Percentiles rank a stretch among this genome's conserved stretches.
Evolutionary conservation across 164 flowering plant species (phyloP).

Genomic region (Vitis labrusca): DNA sequence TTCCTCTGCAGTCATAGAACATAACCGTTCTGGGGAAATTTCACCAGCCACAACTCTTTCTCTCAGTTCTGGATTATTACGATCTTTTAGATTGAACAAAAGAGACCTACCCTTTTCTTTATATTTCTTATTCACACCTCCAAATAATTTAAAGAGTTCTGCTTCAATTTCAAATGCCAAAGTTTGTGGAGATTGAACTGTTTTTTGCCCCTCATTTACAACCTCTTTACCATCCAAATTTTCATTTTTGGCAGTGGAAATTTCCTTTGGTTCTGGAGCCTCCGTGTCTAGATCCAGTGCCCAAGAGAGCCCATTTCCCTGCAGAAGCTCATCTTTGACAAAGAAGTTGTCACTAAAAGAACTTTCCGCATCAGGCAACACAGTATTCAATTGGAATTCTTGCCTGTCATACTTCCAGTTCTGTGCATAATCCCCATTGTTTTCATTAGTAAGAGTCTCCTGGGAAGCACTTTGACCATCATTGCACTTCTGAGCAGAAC

Average conservation of each 20-base stretch:
- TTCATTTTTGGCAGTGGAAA: conserved; percentile 28
- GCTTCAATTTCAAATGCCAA: conserved; percentile 79
- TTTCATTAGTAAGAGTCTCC: conserved; percentile 16
- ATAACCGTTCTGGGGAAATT: conserved; percentile 76
- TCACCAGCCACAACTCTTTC: conserved; percentile 89
- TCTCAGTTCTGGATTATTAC: conserved; percentile 84
- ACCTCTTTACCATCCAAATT: conserved; percentile 22
- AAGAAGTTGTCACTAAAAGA: conserved; percentile 59
- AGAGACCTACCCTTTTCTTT: conserved; percentile 96
- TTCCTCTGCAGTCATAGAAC: conserved; percentile 96
- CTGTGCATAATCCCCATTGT: conserved; percentile 15
- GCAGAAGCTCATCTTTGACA: conserved; percentile 83
- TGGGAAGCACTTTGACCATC: conserved; percentile 18
- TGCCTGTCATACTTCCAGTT: conserved; percentile 26
- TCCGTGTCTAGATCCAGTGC: conserved; percentile 53
- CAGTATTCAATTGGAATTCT: conserved; percentile 41
- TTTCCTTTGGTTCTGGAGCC: conserved; percentile 21
- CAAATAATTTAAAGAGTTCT: conserved; percentile 85
- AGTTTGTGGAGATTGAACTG: conserved; percentile 33
- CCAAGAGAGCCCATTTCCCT: conserved; percentile 94
- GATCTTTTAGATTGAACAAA: conserved; percentile 90
- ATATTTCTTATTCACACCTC: conserved; percentile 97
- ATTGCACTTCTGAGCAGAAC: conserved; percentile 10
- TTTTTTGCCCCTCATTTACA: conserved; percentile 9
- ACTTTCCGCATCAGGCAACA: conserved; percentile 55